Conservation (phyloP, 345 rosid genomes). For the Lepidium didymum region DNA sequence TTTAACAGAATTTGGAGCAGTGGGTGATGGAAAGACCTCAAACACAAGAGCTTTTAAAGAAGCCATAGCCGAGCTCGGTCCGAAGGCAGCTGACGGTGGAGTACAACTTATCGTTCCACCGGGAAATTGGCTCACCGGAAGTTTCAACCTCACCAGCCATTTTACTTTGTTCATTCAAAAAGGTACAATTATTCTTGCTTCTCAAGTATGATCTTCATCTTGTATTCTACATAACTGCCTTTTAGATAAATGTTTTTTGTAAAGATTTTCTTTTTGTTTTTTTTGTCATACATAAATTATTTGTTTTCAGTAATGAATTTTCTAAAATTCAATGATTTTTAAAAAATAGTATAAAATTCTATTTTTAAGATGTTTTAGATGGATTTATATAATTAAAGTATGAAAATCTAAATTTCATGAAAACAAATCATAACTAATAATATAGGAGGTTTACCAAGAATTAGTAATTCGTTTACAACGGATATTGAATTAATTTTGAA, state of each 20-base stretch:
- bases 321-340: too few species aligned
- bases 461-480: not conserved
- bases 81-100: constrained; percentile 50
- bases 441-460: too few species aligned
- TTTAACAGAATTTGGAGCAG: constrained; percentile 66
- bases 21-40: constrained; percentile 66
- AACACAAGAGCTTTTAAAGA: constrained; percentile 53
- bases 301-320: too few species aligned
- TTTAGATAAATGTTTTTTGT: not conserved
- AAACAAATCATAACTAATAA: too few species aligned
- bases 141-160: constrained; percentile 76
- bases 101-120: constrained; percentile 69
- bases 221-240: not conserved
- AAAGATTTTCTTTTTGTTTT: not conserved
- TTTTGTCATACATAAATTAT: too few species aligned
- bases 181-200: constrained; percentile 61
- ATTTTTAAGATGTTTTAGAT: too few species aligned
- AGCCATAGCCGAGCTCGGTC: constrained; percentile 52
- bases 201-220: constrained; percentile 43
- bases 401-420: too few species aligned
- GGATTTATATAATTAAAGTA: too few species aligned
- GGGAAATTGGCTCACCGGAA: constrained; percentile 78
- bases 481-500: too few species aligned
- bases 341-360: too few species aligned
- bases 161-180: constrained; percentile 70